Evolutionary conservation across 768 basidiomycete species (phyloP).

Genomic region (Tulasnella sp.): DNA sequence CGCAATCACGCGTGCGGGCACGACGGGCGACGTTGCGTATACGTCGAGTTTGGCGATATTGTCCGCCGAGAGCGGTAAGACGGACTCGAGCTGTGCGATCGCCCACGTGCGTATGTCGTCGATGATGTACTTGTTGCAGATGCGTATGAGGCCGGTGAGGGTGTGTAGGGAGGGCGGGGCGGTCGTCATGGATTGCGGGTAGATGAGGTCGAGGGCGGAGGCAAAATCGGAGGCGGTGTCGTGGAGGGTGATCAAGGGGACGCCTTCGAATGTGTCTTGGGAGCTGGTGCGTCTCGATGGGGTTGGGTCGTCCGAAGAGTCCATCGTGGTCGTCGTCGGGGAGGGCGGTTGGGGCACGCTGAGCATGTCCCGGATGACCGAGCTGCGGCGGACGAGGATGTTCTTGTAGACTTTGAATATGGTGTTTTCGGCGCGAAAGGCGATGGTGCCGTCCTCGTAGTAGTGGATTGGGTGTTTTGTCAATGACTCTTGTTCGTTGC

Average conservation of each 20-base stretch:
- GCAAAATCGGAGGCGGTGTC: not conserved
- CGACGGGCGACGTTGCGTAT: not conserved
- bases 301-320: no score
- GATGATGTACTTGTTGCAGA: not conserved
- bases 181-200: not conserved
- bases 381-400: not conserved
- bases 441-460: constrained; percentile 3
- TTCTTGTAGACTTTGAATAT: not conserved
- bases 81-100: not conserved
- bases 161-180: not conserved
- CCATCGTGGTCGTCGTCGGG: no score
- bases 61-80: not conserved
- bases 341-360: not conserved
- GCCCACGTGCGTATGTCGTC: not conserved
- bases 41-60: not conserved
- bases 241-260: no score
- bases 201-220: not conserved
- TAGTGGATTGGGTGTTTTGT: constrained; percentile 3
- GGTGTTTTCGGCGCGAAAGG: not conserved
- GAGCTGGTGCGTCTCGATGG: no score
- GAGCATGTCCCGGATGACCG: not conserved
- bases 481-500: no score
- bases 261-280: no score
- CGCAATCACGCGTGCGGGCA: not conserved
- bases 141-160: not conserved